Percentiles rank a stretch among this genome's conserved stretches.
Conservation (phyloP, 768 basidiomycete genomes). For the Amanita phalloides region DNA sequence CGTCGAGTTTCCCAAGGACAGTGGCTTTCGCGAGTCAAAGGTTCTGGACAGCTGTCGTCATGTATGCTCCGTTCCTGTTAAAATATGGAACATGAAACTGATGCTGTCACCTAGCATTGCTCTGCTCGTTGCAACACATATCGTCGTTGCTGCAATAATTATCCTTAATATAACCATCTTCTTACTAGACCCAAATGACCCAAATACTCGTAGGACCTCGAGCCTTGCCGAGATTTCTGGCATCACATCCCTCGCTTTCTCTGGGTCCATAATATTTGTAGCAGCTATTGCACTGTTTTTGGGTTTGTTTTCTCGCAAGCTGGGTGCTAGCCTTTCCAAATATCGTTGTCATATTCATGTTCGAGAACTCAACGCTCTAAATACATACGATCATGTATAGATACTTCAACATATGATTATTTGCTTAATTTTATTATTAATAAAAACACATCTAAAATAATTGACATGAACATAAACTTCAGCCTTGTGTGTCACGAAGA, state of each 20-base stretch:
- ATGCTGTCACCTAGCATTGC: neutral
- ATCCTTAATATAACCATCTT: constrained; percentile 14
- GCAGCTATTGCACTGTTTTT: neutral
- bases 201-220: neutral
- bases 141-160: constrained; percentile 12
- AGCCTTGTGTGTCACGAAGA: no score
- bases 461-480: no score
- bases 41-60: constrained; percentile 13
- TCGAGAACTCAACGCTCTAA: neutral
- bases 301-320: neutral
- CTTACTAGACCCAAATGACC: constrained; percentile 8
- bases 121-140: constrained; percentile 8
- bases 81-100: neutral
- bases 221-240: neutral
- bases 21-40: constrained; percentile 14
- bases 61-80: neutral
- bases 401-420: no score
- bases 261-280: neutral
- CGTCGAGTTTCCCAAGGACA: constrained; percentile 11
- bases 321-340: neutral
- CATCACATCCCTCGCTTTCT: neutral
- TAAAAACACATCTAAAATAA: no score
- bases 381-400: neutral
- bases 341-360: neutral
- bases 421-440: no score